phyloP scores from a whole-genome alignment of 169 alveolate genomes.

The Neospora caninum region DNA sequence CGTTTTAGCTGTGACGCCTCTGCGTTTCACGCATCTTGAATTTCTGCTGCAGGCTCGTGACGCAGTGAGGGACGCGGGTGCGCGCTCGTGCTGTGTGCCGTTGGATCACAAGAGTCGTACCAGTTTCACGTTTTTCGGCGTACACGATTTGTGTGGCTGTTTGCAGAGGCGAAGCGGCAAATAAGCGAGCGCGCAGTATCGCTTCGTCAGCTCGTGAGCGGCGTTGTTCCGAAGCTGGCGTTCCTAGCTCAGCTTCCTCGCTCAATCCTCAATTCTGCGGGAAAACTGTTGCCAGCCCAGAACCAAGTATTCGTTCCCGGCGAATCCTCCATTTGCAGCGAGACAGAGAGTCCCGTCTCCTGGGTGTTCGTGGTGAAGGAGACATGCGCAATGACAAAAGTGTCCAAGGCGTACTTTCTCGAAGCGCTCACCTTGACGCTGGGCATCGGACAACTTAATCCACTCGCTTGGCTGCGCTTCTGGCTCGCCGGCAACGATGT shows the following conservation, averaged over 20 bases:
- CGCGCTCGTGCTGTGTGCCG: not conserved
- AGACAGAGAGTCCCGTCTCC: not conserved
- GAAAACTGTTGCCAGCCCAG: not conserved
- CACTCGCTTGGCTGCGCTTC: conserved; percentile 18
- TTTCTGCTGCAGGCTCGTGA: too few species aligned
- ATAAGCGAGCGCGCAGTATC: not conserved
- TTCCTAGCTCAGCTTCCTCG: not conserved
- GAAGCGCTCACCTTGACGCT: conserved; percentile 9
- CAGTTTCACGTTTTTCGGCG: not conserved
- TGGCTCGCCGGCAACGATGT: not conserved
- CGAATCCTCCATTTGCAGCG: not conserved
- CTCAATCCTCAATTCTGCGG: not conserved
- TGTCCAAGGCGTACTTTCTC: not conserved
- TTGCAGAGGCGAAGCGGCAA: not conserved
- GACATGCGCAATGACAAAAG: not conserved
- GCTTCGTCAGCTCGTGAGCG: not conserved
- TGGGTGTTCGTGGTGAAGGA: not conserved
- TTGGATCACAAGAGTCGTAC: not conserved
- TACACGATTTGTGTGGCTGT: not conserved
- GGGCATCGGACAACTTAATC: not conserved
- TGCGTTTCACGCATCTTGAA: too few species aligned
- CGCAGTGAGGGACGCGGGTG: not conserved
- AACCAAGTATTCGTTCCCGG: not conserved
- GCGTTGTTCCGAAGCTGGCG: not conserved
- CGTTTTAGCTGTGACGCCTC: too few species aligned